Evolutionary conservation across 768 basidiomycete species (phyloP), one percentile per base, ranked within the genome.

Genomic region (Termitomyces sp.): DNA sequence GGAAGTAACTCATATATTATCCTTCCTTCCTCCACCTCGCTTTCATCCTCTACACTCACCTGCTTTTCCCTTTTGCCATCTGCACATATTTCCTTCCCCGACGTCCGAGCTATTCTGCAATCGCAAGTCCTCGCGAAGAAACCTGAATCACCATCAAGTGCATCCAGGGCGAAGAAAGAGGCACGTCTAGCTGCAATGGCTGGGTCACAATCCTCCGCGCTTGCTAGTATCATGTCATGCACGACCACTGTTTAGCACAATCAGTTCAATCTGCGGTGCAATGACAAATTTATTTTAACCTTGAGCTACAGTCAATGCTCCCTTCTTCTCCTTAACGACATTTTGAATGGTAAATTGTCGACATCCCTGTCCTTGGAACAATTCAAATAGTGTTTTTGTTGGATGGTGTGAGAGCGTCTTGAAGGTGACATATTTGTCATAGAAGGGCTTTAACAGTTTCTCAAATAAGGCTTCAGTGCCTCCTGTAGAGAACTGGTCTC

Each of bases 341-440:
- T 84, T 89, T 46, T 74, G 66, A 46, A 88, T 77, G 57, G 80
- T 75, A 57, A 90, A 87, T 56, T 78, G 72, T 51, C 84, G 85
- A 63, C 91, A 91, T 43, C 86, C 85, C 62, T 86, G 80, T 29
- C 82, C 79, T 65, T 92, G 87, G 53, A 92, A 73, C 27, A 90
- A 67, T 64, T 92, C 90, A 53, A 86, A 85, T 13, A 93, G 76
- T 53, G 83, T 74, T 65, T 87, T 87, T 26, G 87, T 89, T 1
- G 91, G 92, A 68, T 92, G 90, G 62, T 85, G 82, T 4, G 88
- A 82, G 20, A 92, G 74, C 32, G 85, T 90, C 64, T 84, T 81
- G 56, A 90, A 72, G 27, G 84, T 84, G 68, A 93, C 81, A 61
- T 92, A 83, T 61, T 79, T 78, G 69, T 92, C 85, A 64, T 86